Evolutionary conservation across 2,329 filamentous ascomycete genomes (phyloP).

Genomic region (Cercospora janseana): DNA sequence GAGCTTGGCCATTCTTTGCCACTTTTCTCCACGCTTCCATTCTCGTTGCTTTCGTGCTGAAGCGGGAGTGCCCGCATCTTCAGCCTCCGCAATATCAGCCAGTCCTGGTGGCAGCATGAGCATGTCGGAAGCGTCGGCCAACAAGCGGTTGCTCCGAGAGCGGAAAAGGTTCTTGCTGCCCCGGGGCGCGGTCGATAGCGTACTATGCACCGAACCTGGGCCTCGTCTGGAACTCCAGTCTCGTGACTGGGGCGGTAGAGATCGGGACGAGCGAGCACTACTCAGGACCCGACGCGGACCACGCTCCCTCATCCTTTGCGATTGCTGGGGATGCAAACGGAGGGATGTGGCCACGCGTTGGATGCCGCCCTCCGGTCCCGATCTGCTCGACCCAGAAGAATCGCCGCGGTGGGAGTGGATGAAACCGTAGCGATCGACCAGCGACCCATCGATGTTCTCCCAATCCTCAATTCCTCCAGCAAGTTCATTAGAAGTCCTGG

Average conservation of each 20-base stretch:
- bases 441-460: conserved; percentile 57
- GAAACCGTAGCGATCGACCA: conserved; percentile 66
- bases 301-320: conserved; percentile 48
- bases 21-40: conserved; percentile 63
- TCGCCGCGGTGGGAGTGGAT: conserved; percentile 51
- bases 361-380: conserved; percentile 35
- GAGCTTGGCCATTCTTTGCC: conserved; percentile 62
- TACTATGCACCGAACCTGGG: conserved; percentile 41
- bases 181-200: conserved; percentile 40
- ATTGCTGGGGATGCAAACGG: conserved; percentile 55
- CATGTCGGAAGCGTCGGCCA: conserved; percentile 64
- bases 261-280: conserved; percentile 46
- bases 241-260: conserved; percentile 32
- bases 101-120: conserved; percentile 58
- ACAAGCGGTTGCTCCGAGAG: conserved; percentile 52
- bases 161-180: conserved; percentile 45
- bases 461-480: conserved; percentile 66
- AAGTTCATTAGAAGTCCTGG: conserved; percentile 54
- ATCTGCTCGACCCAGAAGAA: conserved; percentile 24
- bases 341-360: conserved; percentile 61
- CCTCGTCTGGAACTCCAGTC: conserved; percentile 36
- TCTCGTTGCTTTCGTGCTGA: conserved; percentile 57
- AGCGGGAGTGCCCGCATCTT: conserved; percentile 50
- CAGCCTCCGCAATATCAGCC: conserved; percentile 46
- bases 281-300: conserved; percentile 53